Conservation (phyloP, 2,329 filamentous ascomycete species). For the Cordyceps farinosa region DNA sequence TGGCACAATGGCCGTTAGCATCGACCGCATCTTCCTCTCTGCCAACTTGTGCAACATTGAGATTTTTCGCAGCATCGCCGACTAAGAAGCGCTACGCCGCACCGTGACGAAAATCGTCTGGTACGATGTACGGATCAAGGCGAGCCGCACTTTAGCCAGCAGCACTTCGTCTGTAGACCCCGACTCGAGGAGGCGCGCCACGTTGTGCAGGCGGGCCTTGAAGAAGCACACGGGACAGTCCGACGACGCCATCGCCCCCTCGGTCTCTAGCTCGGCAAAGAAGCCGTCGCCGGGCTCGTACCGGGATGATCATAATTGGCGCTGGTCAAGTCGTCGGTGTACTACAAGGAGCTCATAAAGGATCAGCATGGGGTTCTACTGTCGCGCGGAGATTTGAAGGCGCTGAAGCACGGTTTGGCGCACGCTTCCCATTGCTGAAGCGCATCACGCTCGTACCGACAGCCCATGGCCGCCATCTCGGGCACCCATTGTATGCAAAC, state of each 20-base stretch:
- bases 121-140: constrained; percentile 29
- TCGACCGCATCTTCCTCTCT: constrained; percentile 36
- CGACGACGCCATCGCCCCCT: neutral
- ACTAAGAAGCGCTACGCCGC: constrained; percentile 31
- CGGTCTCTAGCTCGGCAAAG: neutral
- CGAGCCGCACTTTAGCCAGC: too few species aligned
- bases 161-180: too few species aligned
- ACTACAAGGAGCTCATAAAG: constrained; percentile 26
- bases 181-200: too few species aligned
- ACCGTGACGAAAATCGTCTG: constrained; percentile 38
- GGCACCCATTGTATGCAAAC: too few species aligned
- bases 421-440: constrained; percentile 32
- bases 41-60: constrained; percentile 36
- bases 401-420: constrained; percentile 31
- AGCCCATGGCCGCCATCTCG: constrained; percentile 33
- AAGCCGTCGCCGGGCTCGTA: too few species aligned
- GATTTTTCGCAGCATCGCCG: constrained; percentile 34
- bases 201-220: too few species aligned
- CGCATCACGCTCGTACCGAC: constrained; percentile 38
- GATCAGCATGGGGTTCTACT: constrained; percentile 31
- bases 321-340: too few species aligned
- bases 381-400: constrained; percentile 28
- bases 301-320: too few species aligned
- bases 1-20: too few species aligned
- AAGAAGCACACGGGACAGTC: too few species aligned